These are phyloP conservation scores for Aquilaria malaccensis DNA, from an alignment of 345 rosid genomes.

Conservation along the genomic window DNA sequence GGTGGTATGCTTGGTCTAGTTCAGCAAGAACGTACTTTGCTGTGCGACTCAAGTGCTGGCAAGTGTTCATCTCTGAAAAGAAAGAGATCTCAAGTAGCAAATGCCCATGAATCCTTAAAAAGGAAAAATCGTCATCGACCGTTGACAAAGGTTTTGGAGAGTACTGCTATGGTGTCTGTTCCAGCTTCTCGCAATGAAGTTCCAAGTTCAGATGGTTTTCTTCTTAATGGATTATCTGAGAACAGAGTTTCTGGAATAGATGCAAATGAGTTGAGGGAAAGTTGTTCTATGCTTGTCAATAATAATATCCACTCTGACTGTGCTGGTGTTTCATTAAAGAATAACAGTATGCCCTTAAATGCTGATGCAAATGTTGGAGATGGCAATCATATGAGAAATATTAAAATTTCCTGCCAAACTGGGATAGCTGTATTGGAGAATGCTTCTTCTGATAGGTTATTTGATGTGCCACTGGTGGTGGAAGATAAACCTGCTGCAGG, in stretches of 20 bases:
- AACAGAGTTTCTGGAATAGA: constrained; percentile 45
- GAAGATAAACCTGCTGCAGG: constrained; percentile 66
- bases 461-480: constrained; percentile 76
- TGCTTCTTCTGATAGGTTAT: constrained; percentile 46
- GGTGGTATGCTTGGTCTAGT: constrained; percentile 23
- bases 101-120: constrained; percentile 49
- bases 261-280: constrained; percentile 53
- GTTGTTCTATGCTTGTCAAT: constrained; percentile 33
- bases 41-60: constrained; percentile 31
- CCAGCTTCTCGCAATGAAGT: constrained; percentile 65
- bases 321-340: constrained; percentile 54
- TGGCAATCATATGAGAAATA: constrained; percentile 36
- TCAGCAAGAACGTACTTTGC: constrained; percentile 32
- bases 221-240: constrained; percentile 48
- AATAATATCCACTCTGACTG: constrained; percentile 49
- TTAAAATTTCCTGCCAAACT: constrained; percentile 29
- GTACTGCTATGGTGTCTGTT: constrained; percentile 72
- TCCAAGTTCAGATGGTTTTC: constrained; percentile 42
- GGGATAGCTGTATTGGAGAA: constrained; percentile 33
- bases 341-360: constrained; percentile 29
- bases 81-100: constrained; percentile 63
- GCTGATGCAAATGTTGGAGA: constrained; percentile 38
- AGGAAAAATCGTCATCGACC: constrained; percentile 78
- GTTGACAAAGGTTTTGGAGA: constrained; percentile 83
- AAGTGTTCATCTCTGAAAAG: constrained; percentile 43